Evolutionary conservation across 2,329 filamentous ascomycete genomes (phyloP), one percentile per base, ranked within the genome.

Genomic region (Penicillium frequentans): DNA sequence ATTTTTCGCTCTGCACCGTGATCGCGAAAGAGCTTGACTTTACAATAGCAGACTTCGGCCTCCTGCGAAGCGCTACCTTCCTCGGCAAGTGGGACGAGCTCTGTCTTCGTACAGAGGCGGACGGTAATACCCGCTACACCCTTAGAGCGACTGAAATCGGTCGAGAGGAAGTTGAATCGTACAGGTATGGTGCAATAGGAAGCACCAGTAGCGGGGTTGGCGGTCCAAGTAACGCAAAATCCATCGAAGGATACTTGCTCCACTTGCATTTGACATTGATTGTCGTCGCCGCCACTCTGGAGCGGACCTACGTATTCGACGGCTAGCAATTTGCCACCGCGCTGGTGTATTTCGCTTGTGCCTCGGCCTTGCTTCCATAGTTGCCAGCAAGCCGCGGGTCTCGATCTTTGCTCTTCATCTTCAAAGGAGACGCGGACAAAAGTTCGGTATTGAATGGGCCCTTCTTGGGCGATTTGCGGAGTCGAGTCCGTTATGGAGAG

Each of bases 91-190:
- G 27, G 9, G 1, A 91, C 57, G 7, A 85, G 75, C 59, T 88
- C 88, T 0, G 93, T 96, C 75, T 96, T 96, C 23, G 91, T 86
- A 73, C 91, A 96, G 1, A 96, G 82, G 47, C 93, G 82, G 7
- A 96, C 91, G 0, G 93, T 91, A 61, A 96, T 96, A 26, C 93
- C 93, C 75, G 96, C 96, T 49, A 97, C 93, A 42, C 93, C 93
- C 70, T 97, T 97, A 21, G 93, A 96, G 69, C 96, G 91, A 73
- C 91, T 96, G 72, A 96, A 97, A 71, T 97, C 93, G 16, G 93
- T 97, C 0, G 93, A 97, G 0, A 97, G 81, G 70, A 97, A 97
- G 77, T 97, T 96, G 82, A 96, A 96, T 47, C 92, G 89, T 14
- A 96, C 90, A 2, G 21, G 14, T 55, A 99, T 86, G 49, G 87